Base-by-base conservation (phyloP, 768 basidiomycete species). In the Trametes meyenii region DNA sequence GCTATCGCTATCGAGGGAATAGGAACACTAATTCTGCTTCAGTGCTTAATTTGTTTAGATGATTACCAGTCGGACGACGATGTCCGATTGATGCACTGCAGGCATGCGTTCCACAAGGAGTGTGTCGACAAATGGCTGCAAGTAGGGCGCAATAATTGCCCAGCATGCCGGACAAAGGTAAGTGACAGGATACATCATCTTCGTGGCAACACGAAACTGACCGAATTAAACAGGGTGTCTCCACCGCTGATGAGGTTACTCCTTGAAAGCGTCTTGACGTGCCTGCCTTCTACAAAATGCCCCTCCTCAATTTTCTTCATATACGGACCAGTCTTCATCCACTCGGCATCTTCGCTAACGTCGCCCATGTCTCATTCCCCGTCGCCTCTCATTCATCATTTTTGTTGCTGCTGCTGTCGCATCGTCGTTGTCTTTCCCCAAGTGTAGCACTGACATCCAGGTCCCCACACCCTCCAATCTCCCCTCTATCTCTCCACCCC, bases 61-160 rank as follows among this genome's bases (percentile, higher is more conserved):
- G 93, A 96, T 56, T 97, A 97, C 73, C 81, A 82, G 35, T 71
- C 78, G 1, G 87, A 90, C 45, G 91, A 94, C 46, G 87, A 94
- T 26, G 75, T 96, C 50, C 86, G 96, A 24, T 75, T 97, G 36
- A 81, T 98, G 77, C 76, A 76, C 5, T 97, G 96, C 74, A 83
- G 85, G 64, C 95, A 98, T 75, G 87, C 84, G n/a, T 98, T 95
- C 81, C 95, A 98, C 70, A 86, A 86, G 69, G 76, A 72, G 21
- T 97, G 95, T 66, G 92, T 97, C 6, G 95, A 97, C 70, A 86
- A 81, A 61, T 96, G 95, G 93, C 78, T 96, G 36, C 67, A 69
- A 55, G 85, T 83, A 5, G 94, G 94, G 3, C 81, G 87, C 58
- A 97, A 97, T 69, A 93, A 92, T 60, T 97, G 95, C 72, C 95